Conservation (phyloP, 768 basidiomycete species). For the Flagelloscypha sp. region DNA sequence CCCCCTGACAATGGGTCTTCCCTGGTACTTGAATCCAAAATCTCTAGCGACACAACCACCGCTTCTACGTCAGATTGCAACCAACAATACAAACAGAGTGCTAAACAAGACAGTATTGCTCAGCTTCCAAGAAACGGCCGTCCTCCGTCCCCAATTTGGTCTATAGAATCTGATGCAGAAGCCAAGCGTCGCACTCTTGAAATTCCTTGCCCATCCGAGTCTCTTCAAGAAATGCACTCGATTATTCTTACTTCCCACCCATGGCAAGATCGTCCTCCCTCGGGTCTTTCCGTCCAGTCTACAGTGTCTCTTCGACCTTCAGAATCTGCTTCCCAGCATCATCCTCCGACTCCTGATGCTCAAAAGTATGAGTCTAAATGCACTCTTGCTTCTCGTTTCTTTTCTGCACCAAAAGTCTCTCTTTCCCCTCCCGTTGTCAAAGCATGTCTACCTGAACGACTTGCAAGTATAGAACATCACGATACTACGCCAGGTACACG, state of each 20-base stretch:
- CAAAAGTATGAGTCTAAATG: conserved; percentile 13
- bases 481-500: neutral
- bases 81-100: no score
- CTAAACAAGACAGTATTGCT: conserved; percentile 10
- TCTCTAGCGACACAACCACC: no score
- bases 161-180: conserved; percentile 2
- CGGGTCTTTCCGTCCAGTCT: conserved; percentile 15
- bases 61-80: no score
- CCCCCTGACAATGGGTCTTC: no score
- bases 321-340: conserved; percentile 48
- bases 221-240: conserved; percentile 3
- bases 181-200: neutral
- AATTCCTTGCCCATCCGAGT: neutral
- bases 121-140: conserved; percentile 8
- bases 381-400: neutral
- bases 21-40: no score
- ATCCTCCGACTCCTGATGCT: conserved; percentile 3
- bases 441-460: conserved; percentile 7
- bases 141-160: conserved; percentile 11
- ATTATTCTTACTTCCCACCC: conserved; percentile 1
- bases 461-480: neutral
- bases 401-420: conserved; percentile 12
- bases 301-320: conserved; percentile 40
- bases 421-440: conserved; percentile 5
- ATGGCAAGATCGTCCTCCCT: conserved; percentile 12